These are phyloP conservation scores for Inonotus obliquus DNA, from an alignment of 1,284 basidiomycete genomes.

Conservation along the genomic window DNA sequence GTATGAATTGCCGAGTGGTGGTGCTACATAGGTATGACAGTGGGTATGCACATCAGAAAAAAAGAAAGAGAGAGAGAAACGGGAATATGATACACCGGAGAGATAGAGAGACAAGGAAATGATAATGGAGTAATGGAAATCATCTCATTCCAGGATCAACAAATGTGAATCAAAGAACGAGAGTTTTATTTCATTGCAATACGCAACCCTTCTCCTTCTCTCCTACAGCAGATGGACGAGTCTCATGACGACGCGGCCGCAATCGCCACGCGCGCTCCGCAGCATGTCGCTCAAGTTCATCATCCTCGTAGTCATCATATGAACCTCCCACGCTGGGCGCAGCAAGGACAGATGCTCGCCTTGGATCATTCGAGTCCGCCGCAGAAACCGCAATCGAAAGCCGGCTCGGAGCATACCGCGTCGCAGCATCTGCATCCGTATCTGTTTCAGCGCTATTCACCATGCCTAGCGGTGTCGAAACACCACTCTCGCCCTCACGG, in stretches of 20 bases:
- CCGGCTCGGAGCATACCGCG: conserved; percentile 6
- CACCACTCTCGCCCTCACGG: neutral
- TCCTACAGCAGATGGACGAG: neutral
- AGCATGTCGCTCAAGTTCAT: conserved; percentile 4
- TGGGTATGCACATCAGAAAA: neutral
- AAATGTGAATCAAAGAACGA: neutral
- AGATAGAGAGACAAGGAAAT: neutral
- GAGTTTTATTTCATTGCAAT: conserved; percentile 9
- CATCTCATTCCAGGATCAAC: neutral
- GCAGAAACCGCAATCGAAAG: conserved; percentile 12
- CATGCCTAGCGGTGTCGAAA: neutral
- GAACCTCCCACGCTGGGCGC: conserved; percentile 10
- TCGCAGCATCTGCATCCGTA: neutral
- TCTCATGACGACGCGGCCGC: neutral
- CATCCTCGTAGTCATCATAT: conserved; percentile 5
- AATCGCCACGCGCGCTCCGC: conserved; percentile 1
- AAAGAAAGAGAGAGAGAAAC: neutral
- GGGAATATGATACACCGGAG: neutral
- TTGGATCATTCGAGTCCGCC: conserved; percentile 9
- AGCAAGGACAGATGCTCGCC: conserved; percentile 7
- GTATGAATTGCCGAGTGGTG: neutral
- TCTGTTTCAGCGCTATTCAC: conserved; percentile 1
- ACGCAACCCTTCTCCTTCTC: conserved; percentile 15
- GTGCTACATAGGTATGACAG: neutral
- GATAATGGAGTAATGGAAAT: too few relatives aligned